These are phyloP conservation scores for Cicer bijugum DNA, from an alignment of 306 rosid species.

Conservation along the genomic window DNA sequence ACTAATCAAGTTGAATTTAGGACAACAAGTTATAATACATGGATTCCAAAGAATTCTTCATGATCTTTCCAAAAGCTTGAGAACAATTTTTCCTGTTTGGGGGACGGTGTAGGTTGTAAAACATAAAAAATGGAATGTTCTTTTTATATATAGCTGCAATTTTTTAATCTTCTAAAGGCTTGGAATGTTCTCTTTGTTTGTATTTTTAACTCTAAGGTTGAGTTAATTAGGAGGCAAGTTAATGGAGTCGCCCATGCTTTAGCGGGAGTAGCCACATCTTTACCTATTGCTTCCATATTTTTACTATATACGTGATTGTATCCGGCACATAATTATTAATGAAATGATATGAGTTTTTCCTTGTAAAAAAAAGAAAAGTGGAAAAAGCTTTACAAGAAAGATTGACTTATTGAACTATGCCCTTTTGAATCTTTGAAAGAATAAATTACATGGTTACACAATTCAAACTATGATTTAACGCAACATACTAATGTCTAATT, in stretches of 20 bases:
- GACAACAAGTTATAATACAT: conserved; percentile 13
- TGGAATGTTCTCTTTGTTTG: too few relatives aligned
- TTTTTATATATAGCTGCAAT: neutral
- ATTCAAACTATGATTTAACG: too few relatives aligned
- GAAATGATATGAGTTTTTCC: too few relatives aligned
- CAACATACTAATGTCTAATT: too few relatives aligned
- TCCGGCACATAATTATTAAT: too few relatives aligned
- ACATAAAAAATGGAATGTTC: neutral
- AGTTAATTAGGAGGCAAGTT: too few relatives aligned
- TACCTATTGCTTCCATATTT: too few relatives aligned
- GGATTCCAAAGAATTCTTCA: conserved; percentile 16
- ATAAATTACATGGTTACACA: neutral
- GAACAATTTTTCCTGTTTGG: neutral
- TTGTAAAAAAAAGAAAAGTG: neutral
- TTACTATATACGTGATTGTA: too few relatives aligned
- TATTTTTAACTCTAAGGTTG: too few relatives aligned
- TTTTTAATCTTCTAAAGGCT: conserved; percentile 11
- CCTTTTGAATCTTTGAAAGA: conserved; percentile 18
- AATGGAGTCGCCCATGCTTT: too few relatives aligned
- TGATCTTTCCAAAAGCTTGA: conserved; percentile 18
- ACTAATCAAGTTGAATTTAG: conserved; percentile 18
- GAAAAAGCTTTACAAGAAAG: neutral
- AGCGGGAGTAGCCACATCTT: too few relatives aligned
- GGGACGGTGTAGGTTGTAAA: neutral
- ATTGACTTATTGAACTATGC: neutral